Evolutionary conservation across 2,329 filamentous ascomycete genomes (phyloP).

Genomic region (Graphium sp.): DNA sequence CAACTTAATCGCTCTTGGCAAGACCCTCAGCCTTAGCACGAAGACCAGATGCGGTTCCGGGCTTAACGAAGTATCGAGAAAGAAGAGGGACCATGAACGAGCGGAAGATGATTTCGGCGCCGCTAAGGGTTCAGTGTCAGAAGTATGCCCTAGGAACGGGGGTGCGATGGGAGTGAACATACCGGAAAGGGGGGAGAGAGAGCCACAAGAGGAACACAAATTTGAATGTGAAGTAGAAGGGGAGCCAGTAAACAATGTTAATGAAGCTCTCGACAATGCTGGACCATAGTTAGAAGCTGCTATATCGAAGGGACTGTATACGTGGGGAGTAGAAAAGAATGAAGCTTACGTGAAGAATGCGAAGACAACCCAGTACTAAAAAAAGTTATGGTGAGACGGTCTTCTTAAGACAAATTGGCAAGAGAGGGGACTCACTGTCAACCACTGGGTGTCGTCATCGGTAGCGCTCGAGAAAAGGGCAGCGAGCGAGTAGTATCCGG

Average conservation of each 20-base stretch:
- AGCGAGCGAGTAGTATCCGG: conserved; percentile 68
- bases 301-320: conserved; percentile 5
- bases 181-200: conserved; percentile 86
- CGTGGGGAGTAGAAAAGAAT: background rate
- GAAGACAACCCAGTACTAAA: conserved; percentile 76
- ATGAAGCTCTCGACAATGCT: conserved; percentile 67
- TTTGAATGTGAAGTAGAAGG: conserved; percentile 99
- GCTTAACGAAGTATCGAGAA: conserved; percentile 68
- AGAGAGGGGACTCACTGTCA: conserved; percentile 37
- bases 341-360: conserved; percentile 52
- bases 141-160: background rate
- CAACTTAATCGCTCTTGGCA: conserved; percentile 48
- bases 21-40: conserved; percentile 72
- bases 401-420: background rate
- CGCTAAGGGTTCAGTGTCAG: conserved; percentile 33
- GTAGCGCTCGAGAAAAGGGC: conserved; percentile 59
- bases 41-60: conserved; percentile 71
- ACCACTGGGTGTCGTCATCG: conserved; percentile 67
- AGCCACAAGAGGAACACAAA: conserved; percentile 96
- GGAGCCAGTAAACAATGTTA: conserved; percentile 84
- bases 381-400: background rate
- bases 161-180: conserved; percentile 23
- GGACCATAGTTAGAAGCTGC: conserved; percentile 4
- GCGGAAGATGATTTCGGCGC: conserved; percentile 91
- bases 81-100: conserved; percentile 87